These are phyloP conservation scores for Malus orientalis DNA, from an alignment of 306 rosid species.

Conservation along the genomic window DNA sequence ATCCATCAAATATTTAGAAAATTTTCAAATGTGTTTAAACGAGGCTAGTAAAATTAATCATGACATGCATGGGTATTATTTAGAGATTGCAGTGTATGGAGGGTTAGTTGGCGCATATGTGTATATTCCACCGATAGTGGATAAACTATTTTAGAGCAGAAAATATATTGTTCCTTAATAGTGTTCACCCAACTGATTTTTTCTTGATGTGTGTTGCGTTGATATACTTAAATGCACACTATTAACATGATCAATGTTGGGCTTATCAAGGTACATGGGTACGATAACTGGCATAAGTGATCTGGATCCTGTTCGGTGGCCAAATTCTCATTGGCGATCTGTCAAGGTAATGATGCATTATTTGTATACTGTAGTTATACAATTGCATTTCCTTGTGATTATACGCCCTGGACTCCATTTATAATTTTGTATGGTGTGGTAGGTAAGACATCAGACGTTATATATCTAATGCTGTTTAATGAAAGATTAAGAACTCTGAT, in stretches of 20 bases:
- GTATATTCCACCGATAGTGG: background rate
- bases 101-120: background rate
- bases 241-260: background rate
- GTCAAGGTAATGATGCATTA: constrained; percentile 47
- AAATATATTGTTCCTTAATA: background rate
- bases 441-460: background rate
- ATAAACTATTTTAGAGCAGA: background rate
- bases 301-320: constrained; percentile 80
- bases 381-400: background rate
- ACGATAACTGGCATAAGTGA: constrained; percentile 83
- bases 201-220: background rate
- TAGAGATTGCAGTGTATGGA: background rate
- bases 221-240: background rate
- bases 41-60: background rate
- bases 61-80: background rate
- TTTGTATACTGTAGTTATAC: background rate
- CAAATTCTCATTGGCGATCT: constrained; percentile 83
- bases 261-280: constrained; percentile 76
- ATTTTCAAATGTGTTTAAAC: background rate
- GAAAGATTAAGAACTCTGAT: background rate
- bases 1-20: background rate
- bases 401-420: background rate
- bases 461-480: background rate
- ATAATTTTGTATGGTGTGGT: background rate
- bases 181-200: background rate